phyloP scores from a whole-genome alignment of 2,329 filamentous ascomycete species.

The Xylaria sp. region DNA sequence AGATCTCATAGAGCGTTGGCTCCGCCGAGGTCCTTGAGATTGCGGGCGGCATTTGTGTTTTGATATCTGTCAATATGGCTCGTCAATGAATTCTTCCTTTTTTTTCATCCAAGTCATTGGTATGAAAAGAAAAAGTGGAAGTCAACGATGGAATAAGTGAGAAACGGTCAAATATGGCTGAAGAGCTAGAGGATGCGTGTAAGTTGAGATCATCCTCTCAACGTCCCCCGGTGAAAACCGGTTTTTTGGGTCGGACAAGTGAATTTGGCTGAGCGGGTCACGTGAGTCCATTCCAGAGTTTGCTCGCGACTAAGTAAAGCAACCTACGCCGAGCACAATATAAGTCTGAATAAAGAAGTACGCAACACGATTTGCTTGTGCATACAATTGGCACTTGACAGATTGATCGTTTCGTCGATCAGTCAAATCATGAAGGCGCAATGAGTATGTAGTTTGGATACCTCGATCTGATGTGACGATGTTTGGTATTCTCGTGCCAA shows the following conservation, averaged over 20 bases:
- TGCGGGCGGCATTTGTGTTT: conserved; percentile 42
- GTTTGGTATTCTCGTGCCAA: conserved; percentile 22
- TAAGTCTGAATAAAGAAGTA: background rate
- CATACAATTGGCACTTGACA: background rate
- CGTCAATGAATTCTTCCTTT: background rate
- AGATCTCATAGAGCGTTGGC: conserved; percentile 69
- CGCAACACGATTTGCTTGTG: background rate
- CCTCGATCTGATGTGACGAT: conserved; percentile 1
- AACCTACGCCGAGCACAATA: background rate
- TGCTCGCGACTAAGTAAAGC: background rate
- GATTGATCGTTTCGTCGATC: background rate
- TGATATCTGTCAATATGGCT: conserved; percentile 2
- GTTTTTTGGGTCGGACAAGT: conserved; percentile 40
- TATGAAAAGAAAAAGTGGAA: conserved; percentile 14
- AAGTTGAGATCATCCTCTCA: conserved; percentile 36
- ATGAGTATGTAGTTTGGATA: background rate
- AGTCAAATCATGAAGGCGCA: conserved; percentile 2
- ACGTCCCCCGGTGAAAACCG: conserved; percentile 39
- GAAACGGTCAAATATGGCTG: background rate
- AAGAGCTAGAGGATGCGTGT: conserved; percentile 17
- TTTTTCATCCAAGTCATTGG: background rate
- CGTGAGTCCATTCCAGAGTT: conserved; percentile 38
- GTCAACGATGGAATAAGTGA: background rate
- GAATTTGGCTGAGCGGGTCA: conserved; percentile 41
- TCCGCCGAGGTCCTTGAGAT: conserved; percentile 46